A percentile compares a stretch with the other conserved stretches of the same genome.
These are phyloP conservation scores for Botrytis tulipae DNA, from an alignment of 2,329 filamentous ascomycete species.

Conservation along the genomic window DNA sequence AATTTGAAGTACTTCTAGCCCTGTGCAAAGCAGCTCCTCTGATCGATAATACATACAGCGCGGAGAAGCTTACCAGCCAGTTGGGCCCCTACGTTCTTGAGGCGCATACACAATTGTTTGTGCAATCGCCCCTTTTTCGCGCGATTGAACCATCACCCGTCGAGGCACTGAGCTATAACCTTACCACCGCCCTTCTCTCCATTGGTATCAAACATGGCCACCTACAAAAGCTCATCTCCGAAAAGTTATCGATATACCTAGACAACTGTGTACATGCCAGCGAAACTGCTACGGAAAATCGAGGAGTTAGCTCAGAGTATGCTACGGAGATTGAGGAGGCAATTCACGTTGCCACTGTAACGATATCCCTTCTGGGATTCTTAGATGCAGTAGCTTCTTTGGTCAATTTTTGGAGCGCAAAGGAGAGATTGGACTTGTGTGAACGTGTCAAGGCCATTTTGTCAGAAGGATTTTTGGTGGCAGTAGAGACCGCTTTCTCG, in stretches of 20 bases:
- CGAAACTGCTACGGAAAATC: constrained; percentile 52
- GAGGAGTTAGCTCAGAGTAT: constrained; percentile 54
- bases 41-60: constrained; percentile 68
- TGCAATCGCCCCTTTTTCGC: constrained; percentile 77
- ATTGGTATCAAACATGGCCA: constrained; percentile 71
- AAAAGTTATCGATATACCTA: constrained; percentile 70
- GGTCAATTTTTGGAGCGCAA: constrained; percentile 75
- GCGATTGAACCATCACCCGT: constrained; percentile 84
- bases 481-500: constrained; percentile 85
- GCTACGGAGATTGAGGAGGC: constrained; percentile 60
- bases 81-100: constrained; percentile 83
- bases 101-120: constrained; percentile 74
- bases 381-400: constrained; percentile 77
- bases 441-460: constrained; percentile 70
- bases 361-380: constrained; percentile 86
- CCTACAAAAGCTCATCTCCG: constrained; percentile 63
- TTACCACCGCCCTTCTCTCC: constrained; percentile 78
- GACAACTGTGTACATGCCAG: constrained; percentile 66
- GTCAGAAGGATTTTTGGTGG: constrained; percentile 80
- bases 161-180: constrained; percentile 75
- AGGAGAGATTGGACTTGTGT: constrained; percentile 71
- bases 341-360: constrained; percentile 69
- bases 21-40: constrained; percentile 85
- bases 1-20: constrained; percentile 88
- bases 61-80: constrained; percentile 74